These are phyloP conservation scores for Senna tora DNA, from an alignment of 306 rosid genomes.

Conservation along the genomic window DNA sequence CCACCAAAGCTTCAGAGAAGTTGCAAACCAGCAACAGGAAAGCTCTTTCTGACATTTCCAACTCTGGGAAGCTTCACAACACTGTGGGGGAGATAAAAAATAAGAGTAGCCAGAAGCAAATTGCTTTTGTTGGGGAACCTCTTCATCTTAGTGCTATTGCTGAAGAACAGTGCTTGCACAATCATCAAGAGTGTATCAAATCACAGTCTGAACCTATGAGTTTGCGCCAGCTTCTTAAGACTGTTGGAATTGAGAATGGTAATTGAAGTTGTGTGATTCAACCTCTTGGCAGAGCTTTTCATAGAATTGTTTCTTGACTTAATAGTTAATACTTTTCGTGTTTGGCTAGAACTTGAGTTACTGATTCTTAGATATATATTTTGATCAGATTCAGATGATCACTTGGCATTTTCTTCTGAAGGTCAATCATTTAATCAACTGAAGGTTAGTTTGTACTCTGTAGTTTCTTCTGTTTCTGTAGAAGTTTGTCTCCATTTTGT, in stretches of 20 bases:
- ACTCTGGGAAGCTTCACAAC: constrained; percentile 46
- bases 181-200: constrained; percentile 61
- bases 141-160: constrained; percentile 45
- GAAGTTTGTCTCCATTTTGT: neutral
- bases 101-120: constrained; percentile 41
- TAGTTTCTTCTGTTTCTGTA: neutral
- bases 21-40: constrained; percentile 50
- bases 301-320: neutral
- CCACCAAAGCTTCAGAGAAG: constrained; percentile 47
- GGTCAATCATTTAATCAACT: constrained; percentile 28
- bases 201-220: constrained; percentile 40
- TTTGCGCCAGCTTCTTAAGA: constrained; percentile 41
- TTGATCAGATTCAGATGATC: constrained; percentile 42
- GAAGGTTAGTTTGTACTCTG: constrained; percentile 51
- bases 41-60: constrained; percentile 72
- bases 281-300: neutral
- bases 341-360: neutral
- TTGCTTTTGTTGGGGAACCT: constrained; percentile 38
- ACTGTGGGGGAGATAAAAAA: constrained; percentile 35
- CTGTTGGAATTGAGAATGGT: constrained; percentile 58
- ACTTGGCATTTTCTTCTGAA: constrained; percentile 37
- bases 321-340: too few relatives aligned
- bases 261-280: constrained; percentile 8
- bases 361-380: neutral
- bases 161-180: constrained; percentile 54